phyloP scores from a whole-genome alignment of 2,329 filamentous ascomycete species.

The Camillea tinctor region DNA sequence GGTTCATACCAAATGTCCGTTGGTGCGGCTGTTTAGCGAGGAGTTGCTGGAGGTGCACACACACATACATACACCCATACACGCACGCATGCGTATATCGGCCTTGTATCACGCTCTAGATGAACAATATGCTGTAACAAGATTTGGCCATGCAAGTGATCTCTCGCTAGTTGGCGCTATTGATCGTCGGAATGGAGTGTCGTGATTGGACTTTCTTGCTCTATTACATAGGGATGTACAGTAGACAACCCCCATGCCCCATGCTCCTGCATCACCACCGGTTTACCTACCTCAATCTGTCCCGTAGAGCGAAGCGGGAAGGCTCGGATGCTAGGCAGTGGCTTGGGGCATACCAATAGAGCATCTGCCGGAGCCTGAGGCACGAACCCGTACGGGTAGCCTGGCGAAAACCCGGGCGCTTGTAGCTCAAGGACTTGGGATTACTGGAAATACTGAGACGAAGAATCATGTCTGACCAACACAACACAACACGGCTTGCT shows the following conservation, averaged over 20 bases:
- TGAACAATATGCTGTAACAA: neutral
- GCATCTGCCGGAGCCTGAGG: neutral
- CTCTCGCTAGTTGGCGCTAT: neutral
- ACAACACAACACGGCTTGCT: neutral
- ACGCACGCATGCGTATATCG: neutral
- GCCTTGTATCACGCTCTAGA: neutral
- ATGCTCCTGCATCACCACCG: neutral
- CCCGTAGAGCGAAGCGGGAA: neutral
- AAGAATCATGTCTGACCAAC: neutral
- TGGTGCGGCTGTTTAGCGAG: neutral
- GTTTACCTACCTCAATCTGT: neutral
- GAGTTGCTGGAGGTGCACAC: neutral
- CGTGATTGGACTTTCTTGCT: neutral
- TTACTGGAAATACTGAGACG: neutral
- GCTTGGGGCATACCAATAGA: neutral
- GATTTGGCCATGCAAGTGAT: neutral
- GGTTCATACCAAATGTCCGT: neutral
- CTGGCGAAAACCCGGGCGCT: neutral
- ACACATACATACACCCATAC: constrained; percentile 1
- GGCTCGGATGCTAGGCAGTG: neutral
- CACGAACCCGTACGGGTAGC: neutral
- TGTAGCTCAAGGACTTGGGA: neutral
- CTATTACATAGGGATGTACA: neutral
- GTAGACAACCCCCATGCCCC: neutral
- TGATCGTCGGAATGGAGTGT: neutral